These are phyloP conservation scores for Ophiostoma populinum DNA, from an alignment of 2,329 filamentous ascomycete species.

Conservation along the genomic window DNA sequence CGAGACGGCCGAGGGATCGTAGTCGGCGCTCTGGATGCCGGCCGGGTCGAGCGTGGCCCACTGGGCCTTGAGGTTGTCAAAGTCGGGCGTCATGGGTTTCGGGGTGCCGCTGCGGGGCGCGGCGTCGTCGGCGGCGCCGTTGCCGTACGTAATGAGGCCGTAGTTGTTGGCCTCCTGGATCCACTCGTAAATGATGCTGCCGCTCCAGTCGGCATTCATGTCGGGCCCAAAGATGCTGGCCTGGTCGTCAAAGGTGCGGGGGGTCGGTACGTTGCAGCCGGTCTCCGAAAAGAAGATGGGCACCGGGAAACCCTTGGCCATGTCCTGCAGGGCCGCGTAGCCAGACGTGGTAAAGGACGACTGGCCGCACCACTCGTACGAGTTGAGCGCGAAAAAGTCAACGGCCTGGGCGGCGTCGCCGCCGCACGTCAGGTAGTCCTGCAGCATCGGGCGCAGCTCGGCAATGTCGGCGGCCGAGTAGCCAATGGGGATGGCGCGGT, in stretches of 20 bases:
- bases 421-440: conserved; percentile 64
- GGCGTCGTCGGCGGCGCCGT: conserved; percentile 40
- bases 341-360: conserved; percentile 44
- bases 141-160: conserved; percentile 62
- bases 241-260: conserved; percentile 54
- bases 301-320: conserved; percentile 55
- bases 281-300: conserved; percentile 85
- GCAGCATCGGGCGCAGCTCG: conserved; percentile 41
- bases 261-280: conserved; percentile 53
- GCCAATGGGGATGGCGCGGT: conserved; percentile 67
- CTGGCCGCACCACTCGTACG: conserved; percentile 63
- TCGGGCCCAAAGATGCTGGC: conserved; percentile 55
- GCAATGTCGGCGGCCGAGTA: conserved; percentile 80
- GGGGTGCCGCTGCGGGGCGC: conserved; percentile 57
- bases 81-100: conserved; percentile 57
- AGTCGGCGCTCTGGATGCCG: conserved; percentile 48
- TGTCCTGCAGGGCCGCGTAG: conserved; percentile 49
- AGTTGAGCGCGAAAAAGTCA: conserved; percentile 76
- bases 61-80: conserved; percentile 55
- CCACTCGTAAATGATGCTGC: conserved; percentile 80
- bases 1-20: conserved; percentile 42
- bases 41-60: conserved; percentile 59
- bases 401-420: conserved; percentile 49
- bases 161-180: conserved; percentile 73
- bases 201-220: conserved; percentile 57